Conservation (phyloP, 2,329 filamentous ascomycete genomes). For the Fusarium ambrosium region DNA sequence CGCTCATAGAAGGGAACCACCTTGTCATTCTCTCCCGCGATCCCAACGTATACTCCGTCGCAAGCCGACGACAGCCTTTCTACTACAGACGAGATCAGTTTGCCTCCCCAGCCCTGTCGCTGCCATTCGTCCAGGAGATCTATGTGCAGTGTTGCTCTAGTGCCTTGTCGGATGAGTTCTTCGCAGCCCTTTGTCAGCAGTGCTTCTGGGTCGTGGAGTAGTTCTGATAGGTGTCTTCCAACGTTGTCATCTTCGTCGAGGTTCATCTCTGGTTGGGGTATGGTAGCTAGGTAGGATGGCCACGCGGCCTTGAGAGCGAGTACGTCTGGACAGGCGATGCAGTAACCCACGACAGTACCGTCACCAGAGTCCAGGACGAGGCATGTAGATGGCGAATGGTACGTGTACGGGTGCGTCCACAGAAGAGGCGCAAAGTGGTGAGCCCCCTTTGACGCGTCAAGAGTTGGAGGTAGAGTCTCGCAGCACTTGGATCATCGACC, state of each 20-base stretch:
- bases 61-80: conserved; percentile 54
- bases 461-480: conserved; percentile 60
- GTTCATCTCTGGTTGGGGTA: conserved; percentile 51
- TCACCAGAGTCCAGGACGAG: conserved; percentile 64
- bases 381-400: conserved; percentile 60
- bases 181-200: conserved; percentile 55
- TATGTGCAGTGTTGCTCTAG: conserved; percentile 64
- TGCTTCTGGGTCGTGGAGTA: conserved; percentile 57
- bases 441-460: conserved; percentile 52
- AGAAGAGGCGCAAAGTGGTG: conserved; percentile 60
- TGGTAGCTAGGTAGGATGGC: conserved; percentile 52
- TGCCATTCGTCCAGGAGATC: conserved; percentile 60
- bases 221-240: conserved; percentile 55
- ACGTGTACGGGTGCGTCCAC: conserved; percentile 66
- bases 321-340: conserved; percentile 61
- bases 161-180: conserved; percentile 48
- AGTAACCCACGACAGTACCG: conserved; percentile 63
- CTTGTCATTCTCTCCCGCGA: conserved; percentile 61
- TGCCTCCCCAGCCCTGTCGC: conserved; percentile 60
- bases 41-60: conserved; percentile 50
- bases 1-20: conserved; percentile 64
- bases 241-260: conserved; percentile 45
- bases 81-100: conserved; percentile 60
- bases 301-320: conserved; percentile 56
- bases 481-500: conserved; percentile 56